Evolutionary conservation across 345 rosid species (phyloP), one percentile per base, ranked within the genome.

Genomic region (Bruguiera sexangula): DNA sequence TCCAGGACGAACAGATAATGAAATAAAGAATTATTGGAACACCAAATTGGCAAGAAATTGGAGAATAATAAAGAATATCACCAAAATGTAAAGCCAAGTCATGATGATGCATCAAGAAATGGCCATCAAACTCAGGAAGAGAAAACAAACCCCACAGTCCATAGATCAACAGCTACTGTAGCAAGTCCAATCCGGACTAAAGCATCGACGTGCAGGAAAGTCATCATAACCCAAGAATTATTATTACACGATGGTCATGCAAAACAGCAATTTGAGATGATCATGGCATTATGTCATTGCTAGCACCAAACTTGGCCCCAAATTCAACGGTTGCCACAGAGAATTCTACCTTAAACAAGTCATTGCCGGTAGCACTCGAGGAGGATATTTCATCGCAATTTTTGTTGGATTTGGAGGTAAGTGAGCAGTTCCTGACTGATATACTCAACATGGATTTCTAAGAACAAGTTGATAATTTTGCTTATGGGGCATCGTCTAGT

Each of bases 1-100:
- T 50, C 84, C 82, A 2, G 84, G 82, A n/a, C 66, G 79, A 71
- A 81, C 81, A 6, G 84, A 78, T 69, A 81, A 78, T 46, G 84
- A 78, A 57, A 69, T 81, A 27, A 27, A 27, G 29, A 27, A 27
- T 27, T 27, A 27, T 27, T 27, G 29, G 29, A 27, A 27, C 29
- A 72, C 31, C 21, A 66, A 18, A 29, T 76, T 27, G 37, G 75
- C 29, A 70, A 76, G 22, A 76, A 71, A 65, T 15, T 69, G 10
- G 20, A 53, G 3, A n/a, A n/a, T 6, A 24, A n/a, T 6, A 6
- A 53, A 24, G 57, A n/a, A 24, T 15, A 1, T 18, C 30, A 57
- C 9, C 57, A 53, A 53, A 53, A 9, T n/a, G 57, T 9, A 53
- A 24, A 8, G 6, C 24, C 57, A 3, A n/a, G 24, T 21, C 20